Base-by-base conservation (phyloP, 1,139 yeast species). In the Pichia sp. region DNA sequence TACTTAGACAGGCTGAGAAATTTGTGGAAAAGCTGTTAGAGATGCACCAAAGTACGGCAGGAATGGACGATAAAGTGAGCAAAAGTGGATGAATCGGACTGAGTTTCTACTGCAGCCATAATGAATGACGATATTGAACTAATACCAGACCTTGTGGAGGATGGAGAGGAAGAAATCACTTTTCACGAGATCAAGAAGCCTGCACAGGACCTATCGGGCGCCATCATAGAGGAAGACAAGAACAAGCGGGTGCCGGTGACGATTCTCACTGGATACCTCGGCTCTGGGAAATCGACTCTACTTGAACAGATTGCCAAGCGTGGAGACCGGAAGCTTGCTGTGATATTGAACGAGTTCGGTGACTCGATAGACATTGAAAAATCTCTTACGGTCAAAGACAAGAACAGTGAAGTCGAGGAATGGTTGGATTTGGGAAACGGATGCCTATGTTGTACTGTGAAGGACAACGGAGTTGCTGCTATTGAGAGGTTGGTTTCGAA, bases 341-440 rank as follows among this genome's bases (percentile, higher is more conserved):
- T 95, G 16, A 92, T 95, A 16, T 73, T 93, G 66, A 93, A 93
- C 70, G 98, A 89, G 69, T 87, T 87, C 73, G 96, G 95, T 8
- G 93, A 87, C 69, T 84, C 97, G 0, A 81, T 92, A 15, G 95
- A 85, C 52, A 90, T 93, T 58, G 99, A 93, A 68, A 87, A 87
- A 68, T 81, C 96, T 0, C 79, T 93, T 56, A 87, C 95, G 0
- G 85, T 93, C 11, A 79, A 84, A 60, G 88, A 86, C 61, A 73
- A 76, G 16, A 81, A 74, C 57, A 67, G 75, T 7, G 70, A 81
- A 1, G 86, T 88, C 51, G 89, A 90, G 65, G 98, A 93, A 67
- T 95, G 99, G 99, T 75, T 93, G 4, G 99, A 93, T 69, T 74
- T 93, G 34, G 97, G 97, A 2, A 93, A 93, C 67, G 99, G 99